phyloP scores from a whole-genome alignment of 129 eudicot genomes.

The Centella asiatica region DNA sequence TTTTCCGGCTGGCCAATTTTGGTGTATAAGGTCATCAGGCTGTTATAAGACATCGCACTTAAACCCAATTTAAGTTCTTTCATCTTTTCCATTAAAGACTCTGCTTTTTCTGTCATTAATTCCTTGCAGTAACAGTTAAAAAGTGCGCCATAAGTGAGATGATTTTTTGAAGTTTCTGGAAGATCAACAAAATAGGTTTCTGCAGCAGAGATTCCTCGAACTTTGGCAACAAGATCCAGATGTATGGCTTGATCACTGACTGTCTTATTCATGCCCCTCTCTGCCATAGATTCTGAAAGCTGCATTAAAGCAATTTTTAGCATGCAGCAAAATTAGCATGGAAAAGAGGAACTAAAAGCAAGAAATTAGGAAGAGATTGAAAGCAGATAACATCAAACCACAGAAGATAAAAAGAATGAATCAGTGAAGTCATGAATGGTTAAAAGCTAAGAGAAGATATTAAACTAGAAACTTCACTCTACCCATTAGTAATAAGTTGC shows the following conservation, averaged over 20 bases:
- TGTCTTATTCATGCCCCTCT: slow-evolving; percentile 92
- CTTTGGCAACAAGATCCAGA: slow-evolving; percentile 78
- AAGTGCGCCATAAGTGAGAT: slow-evolving; percentile 80
- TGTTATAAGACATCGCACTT: slow-evolving; percentile 76
- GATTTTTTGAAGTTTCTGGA: slow-evolving; percentile 77
- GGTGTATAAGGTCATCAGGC: slow-evolving; percentile 72
- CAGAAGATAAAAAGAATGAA: background rate
- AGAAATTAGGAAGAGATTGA: background rate
- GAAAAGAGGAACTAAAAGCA: background rate
- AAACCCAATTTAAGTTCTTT: slow-evolving; percentile 59
- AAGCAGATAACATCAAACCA: background rate
- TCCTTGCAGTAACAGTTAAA: slow-evolving; percentile 92
- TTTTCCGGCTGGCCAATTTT: slow-evolving; percentile 57
- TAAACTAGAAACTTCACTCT: background rate
- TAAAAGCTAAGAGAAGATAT: background rate
- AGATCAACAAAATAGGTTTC: slow-evolving; percentile 73
- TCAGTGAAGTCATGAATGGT: background rate
- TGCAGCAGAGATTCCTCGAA: slow-evolving; percentile 62
- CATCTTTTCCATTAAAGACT: slow-evolving; percentile 77
- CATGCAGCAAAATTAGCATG: background rate
- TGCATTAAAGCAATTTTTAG: slow-evolving; percentile 18
- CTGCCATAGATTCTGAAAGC: slow-evolving; percentile 90
- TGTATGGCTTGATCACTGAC: slow-evolving; percentile 89
- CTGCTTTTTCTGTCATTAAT: slow-evolving; percentile 74
- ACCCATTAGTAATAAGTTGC: no score